phyloP scores from a whole-genome alignment of 2,329 filamentous ascomycete genomes.

The Xylariales sp. region DNA sequence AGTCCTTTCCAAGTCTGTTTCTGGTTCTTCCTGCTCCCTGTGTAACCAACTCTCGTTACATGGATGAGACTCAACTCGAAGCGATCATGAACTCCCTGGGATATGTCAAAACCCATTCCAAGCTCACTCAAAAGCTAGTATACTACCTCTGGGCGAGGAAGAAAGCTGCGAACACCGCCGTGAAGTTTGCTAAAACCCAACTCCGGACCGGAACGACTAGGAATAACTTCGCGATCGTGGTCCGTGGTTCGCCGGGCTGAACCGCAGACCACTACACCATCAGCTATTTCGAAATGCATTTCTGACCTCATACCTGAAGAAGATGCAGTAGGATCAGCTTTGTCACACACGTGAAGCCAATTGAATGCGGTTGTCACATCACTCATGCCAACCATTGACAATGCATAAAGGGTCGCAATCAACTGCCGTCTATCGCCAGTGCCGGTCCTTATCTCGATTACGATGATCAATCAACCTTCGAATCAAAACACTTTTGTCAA shows the following conservation, averaged over 20 bases:
- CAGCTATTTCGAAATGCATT: neutral
- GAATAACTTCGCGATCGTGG: slow-evolving; percentile 87
- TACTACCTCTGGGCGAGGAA: slow-evolving; percentile 78
- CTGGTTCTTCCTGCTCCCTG: slow-evolving; percentile 87
- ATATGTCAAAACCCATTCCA: slow-evolving; percentile 60
- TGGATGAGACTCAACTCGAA: slow-evolving; percentile 64
- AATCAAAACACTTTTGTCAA: no score
- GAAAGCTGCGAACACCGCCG: slow-evolving; percentile 14
- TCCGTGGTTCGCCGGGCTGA: slow-evolving; percentile 34
- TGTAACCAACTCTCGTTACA: slow-evolving; percentile 84
- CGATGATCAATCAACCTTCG: no score
- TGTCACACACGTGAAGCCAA: neutral
- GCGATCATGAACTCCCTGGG: slow-evolving; percentile 75
- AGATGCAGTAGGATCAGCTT: neutral
- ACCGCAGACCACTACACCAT: slow-evolving; percentile 4
- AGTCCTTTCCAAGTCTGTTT: slow-evolving; percentile 68
- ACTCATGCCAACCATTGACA: no score
- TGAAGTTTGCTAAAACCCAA: slow-evolving; percentile 65
- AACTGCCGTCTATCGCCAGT: no score
- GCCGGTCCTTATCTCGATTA: no score
- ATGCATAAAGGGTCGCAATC: slow-evolving; percentile 1
- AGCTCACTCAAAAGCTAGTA: slow-evolving; percentile 75
- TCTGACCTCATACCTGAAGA: neutral
- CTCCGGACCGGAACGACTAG: slow-evolving; percentile 68
- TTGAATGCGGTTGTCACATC: no score